Percentiles rank a stretch among this genome's conserved stretches.
Evolutionary conservation across 208 protist genomes (phyloP).

Genomic region (Leishmania martiniquensis): DNA sequence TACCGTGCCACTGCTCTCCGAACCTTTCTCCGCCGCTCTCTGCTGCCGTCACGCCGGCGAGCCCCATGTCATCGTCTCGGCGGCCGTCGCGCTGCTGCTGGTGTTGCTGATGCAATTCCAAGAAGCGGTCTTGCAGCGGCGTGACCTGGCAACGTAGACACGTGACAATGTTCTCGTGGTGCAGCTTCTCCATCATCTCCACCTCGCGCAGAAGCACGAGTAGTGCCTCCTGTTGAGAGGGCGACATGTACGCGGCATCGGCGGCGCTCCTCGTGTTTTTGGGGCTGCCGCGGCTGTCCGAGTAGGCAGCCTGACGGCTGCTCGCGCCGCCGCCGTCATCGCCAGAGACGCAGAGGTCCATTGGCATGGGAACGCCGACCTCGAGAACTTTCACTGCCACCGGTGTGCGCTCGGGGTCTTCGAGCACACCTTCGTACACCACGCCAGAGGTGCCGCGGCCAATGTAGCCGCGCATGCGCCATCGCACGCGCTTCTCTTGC

Average conservation of each 20-base stretch:
- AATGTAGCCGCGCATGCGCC: constrained; percentile 37
- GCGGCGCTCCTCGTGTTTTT: background rate
- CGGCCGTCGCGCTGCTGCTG: background rate
- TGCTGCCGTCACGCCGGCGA: background rate
- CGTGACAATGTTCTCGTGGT: constrained; percentile 84
- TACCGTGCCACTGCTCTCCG: background rate
- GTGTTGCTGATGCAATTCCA: constrained; percentile 21
- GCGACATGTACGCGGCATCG: constrained; percentile 35
- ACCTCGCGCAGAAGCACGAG: constrained; percentile 70
- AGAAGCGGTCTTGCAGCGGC: constrained; percentile 35
- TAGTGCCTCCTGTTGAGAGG: constrained; percentile 38
- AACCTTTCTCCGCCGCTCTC: background rate
- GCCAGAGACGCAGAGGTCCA: background rate
- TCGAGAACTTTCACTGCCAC: constrained; percentile 88
- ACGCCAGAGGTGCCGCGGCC: constrained; percentile 45
- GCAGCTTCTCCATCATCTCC: constrained; percentile 79
- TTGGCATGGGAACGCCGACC: constrained; percentile 31
- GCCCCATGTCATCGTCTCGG: background rate
- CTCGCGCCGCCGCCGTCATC: background rate
- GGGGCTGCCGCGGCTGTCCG: background rate
- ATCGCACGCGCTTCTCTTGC: constrained; percentile 32
- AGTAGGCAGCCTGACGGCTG: background rate
- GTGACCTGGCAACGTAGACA: constrained; percentile 83
- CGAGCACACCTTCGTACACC: constrained; percentile 51
- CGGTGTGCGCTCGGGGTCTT: constrained; percentile 44